Conservation (phyloP, 768 basidiomycete genomes). For the Suillus americanus region DNA sequence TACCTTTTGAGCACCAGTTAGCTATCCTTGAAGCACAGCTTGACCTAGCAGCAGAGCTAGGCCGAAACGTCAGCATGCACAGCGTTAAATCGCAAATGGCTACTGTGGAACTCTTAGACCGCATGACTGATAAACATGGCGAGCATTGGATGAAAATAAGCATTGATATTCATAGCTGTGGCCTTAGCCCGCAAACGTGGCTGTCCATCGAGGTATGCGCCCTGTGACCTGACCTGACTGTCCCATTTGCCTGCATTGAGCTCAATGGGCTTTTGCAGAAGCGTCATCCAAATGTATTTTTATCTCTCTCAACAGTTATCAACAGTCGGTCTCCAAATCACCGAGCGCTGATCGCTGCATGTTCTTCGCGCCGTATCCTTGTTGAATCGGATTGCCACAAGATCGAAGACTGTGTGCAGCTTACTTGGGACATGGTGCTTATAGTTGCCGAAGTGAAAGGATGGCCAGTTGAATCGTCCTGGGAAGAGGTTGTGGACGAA, state of each 20-base stretch:
- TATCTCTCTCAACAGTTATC: slow-evolving; percentile 86
- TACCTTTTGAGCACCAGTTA: slow-evolving; percentile 80
- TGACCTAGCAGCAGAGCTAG: slow-evolving; percentile 76
- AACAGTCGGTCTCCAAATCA: slow-evolving; percentile 72
- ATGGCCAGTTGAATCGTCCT: slow-evolving; percentile 70
- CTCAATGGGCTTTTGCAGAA: slow-evolving; percentile 41
- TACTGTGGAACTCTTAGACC: slow-evolving; percentile 64
- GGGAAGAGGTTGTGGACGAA: slow-evolving; percentile 39
- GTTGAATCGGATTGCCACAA: slow-evolving; percentile 86
- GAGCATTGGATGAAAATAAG: slow-evolving; percentile 64
- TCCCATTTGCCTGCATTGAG: background rate
- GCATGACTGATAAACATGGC: slow-evolving; percentile 58
- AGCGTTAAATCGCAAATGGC: slow-evolving; percentile 76
- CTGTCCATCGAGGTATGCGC: slow-evolving; percentile 65
- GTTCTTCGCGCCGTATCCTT: slow-evolving; percentile 67
- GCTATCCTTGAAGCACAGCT: slow-evolving; percentile 81
- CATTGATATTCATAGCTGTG: slow-evolving; percentile 90
- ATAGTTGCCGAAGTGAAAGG: slow-evolving; percentile 73
- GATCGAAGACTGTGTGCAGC: slow-evolving; percentile 51
- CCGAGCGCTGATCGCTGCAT: slow-evolving; percentile 60
- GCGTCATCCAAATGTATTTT: slow-evolving; percentile 72
- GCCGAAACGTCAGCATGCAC: slow-evolving; percentile 82
- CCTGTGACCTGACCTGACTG: background rate
- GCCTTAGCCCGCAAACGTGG: slow-evolving; percentile 78
- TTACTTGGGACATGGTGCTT: slow-evolving; percentile 77